Conservation (phyloP, 106 monocot genomes). For the Phalaenopsis equestris region DNA sequence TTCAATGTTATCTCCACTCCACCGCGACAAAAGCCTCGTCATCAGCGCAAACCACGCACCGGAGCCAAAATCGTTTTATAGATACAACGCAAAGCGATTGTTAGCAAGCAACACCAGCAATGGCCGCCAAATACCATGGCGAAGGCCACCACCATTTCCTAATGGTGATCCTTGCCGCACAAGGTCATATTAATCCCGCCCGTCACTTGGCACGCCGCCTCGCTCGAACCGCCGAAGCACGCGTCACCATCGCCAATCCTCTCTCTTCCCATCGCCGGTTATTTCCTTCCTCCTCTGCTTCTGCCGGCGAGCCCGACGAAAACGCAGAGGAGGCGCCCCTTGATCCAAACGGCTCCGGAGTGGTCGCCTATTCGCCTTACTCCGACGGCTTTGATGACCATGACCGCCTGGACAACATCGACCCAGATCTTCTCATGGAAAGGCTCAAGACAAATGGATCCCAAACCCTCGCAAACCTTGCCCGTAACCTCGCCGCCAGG, state of each 20-base stretch:
- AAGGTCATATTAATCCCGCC: conserved; percentile 12
- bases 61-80: no score
- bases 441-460: conserved; percentile 5
- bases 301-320: neutral
- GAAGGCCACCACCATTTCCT: no score
- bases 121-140: no score
- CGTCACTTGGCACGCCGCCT: conserved; percentile 5
- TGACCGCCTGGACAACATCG: neutral
- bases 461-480: conserved; percentile 13
- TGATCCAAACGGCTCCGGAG: neutral
- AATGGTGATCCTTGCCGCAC: neutral
- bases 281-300: neutral
- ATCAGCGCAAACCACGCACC: no score
- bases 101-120: no score
- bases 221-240: neutral
- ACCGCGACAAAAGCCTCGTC: no score
- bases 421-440: conserved; percentile 6
- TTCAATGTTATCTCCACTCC: no score
- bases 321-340: neutral
- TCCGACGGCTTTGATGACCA: conserved; percentile 58
- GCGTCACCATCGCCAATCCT: neutral
- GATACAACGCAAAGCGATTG: no score
- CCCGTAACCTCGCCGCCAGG: conserved; percentile 10
- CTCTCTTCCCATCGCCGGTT: conserved; percentile 5
- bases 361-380: conserved; percentile 33